Evolutionary conservation across 148 eudicot genomes (phyloP).

Genomic region (Cornus florida): DNA sequence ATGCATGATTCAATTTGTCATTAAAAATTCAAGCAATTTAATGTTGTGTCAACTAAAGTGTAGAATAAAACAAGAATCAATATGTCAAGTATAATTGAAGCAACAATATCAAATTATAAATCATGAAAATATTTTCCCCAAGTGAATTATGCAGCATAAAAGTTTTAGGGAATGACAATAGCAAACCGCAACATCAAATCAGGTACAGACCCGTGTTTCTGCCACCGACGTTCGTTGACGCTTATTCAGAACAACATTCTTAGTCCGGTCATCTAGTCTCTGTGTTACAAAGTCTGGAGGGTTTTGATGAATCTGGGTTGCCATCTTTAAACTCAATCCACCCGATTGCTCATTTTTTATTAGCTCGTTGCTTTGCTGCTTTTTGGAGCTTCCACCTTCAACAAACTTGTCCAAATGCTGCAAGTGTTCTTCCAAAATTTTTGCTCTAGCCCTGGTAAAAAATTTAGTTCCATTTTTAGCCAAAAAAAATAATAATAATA

Average conservation of each 20-base stretch:
- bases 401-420: conserved; percentile 55
- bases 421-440: conserved; percentile 59
- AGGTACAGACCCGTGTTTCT: conserved; percentile 69
- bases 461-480: neutral
- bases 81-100: neutral
- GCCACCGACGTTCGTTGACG: conserved; percentile 84
- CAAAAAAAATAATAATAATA: too few relatives aligned
- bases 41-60: neutral
- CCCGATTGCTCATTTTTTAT: conserved; percentile 56
- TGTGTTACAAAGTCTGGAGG: conserved; percentile 56
- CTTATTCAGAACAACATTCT: conserved; percentile 63
- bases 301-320: conserved; percentile 60
- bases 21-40: neutral
- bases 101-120: neutral
- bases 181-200: neutral
- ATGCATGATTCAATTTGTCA: neutral
- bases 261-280: conserved; percentile 67
- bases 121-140: neutral
- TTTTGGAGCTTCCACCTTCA: conserved; percentile 54
- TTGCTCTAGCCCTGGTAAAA: conserved; percentile 62
- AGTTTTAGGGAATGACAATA: too few relatives aligned
- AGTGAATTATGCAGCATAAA: too few relatives aligned
- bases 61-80: neutral
- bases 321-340: conserved; percentile 64
- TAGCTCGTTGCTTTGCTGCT: conserved; percentile 46